Evolutionary conservation across 768 basidiomycete genomes (phyloP), one percentile per base, ranked within the genome.

Genomic region (Termitomyces sp.): DNA sequence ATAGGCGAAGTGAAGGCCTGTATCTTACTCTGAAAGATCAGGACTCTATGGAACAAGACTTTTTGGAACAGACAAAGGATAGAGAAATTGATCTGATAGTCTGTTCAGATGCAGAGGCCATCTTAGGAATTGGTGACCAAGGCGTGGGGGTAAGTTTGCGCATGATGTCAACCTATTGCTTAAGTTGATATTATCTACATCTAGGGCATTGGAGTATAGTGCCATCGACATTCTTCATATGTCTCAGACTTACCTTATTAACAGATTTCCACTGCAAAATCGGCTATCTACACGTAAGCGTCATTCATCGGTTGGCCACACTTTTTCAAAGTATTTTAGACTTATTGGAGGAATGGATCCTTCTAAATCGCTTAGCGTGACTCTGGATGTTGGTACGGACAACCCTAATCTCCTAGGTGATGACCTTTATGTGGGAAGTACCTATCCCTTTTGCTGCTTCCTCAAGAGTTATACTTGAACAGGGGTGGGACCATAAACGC

Each of bases 41-140:
- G 59, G 82, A 90, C 43, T 69, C 75, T 7, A 92, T 93, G 87
- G 89, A 92, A 64, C 78, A 85, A 59, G 85, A 86, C 60, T 90
- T 90, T 64, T 69, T 92, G 24, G 86, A 87, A 63, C 81, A 84
- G 63, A 86, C 81, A 1, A 74, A 72, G 34, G 83, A 80, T 7
- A 73, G 77, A 27, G 73, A 85, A 27, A 82, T 94, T 55, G 87
- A 94, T 59, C 75, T 94, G 24, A 78, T 95, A 51, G 90, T 94
- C 26, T 87, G 87, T 55, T 88, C 90, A 0, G 93, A 95, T 67
- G 83, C 87, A 4, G 92, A 93, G 64, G 89, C 90, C 0, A 94
- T 94, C 58, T 74, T 95, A 10, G 93, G 93, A 16, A 81, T 81
- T 51, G 79, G 79, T 1, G 79, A 81, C 65, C 79, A 81, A 61